Evolutionary conservation across 164 flowering plant genomes (phyloP), one percentile per base, ranked within the genome.

Genomic region (Piper longum): DNA sequence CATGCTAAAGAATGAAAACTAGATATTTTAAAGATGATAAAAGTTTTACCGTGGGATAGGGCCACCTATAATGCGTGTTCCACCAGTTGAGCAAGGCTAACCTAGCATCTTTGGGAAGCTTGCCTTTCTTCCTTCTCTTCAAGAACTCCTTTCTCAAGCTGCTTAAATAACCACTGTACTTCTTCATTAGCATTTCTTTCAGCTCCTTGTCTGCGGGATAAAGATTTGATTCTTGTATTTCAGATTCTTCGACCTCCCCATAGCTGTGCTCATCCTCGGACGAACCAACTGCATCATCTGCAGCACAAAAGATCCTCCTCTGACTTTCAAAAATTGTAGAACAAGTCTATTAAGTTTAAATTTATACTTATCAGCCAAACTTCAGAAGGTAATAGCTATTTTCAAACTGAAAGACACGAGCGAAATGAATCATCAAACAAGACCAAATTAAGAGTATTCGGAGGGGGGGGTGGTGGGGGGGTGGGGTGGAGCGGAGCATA

Each of bases 61-160:
- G 95, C 90, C 95, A 87, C 64, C 75, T 66, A 44, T 77, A 75
- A 66, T 87, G 95, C 7, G 76, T 41, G 43, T 79, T 82, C 89
- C 89, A 87, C 89, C 95, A 87, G 12, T 80, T 74, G 42, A 82
- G 63, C 60, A 87, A 70, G 12, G 58, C 56, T 14, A 13, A 48
- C 62, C 79, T 76, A 43, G 90, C 82, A 60, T 82, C 81, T 64
- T 77, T 81, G 9, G 95, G 90, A 19, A 87, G 80, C 76, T 87
- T 85, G 0, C 83, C 88, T 69, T 80, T 83, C 77, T 81, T 85
- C 45, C 76, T 75, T 62, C 80, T 85, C 77, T 77, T 87, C 65
- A 79, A 56, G 64, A 87, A 82, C 42, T 85, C 85, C 57, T 75
- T 81, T 48, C 71, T 78, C 62, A 87, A 71, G 62, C 43, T 79